Evolutionary conservation across 2,329 filamentous ascomycete species (phyloP).

Genomic region (Curvularia spicifera): DNA sequence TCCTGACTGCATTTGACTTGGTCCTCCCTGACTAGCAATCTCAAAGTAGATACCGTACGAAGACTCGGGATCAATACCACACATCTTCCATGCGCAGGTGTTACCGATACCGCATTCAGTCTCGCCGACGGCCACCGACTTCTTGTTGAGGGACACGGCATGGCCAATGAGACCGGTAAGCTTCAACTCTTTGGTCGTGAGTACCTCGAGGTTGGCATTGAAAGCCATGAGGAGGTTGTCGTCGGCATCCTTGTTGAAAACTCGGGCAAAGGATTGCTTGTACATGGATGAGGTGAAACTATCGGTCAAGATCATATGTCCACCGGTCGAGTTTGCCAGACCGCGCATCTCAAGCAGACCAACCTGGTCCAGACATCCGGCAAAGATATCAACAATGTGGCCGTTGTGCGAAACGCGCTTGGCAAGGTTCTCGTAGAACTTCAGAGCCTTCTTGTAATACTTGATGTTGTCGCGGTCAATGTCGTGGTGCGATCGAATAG

Average conservation of each 20-base stretch:
- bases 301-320: slow-evolving; percentile 97
- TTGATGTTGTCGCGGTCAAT: slow-evolving; percentile 99
- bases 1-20: slow-evolving; percentile 81
- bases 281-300: slow-evolving; percentile 99
- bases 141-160: slow-evolving; percentile 96
- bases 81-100: slow-evolving; percentile 99
- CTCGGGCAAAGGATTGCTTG: slow-evolving; percentile 95
- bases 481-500: slow-evolving; percentile 97
- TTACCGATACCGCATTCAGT: slow-evolving; percentile 98
- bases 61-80: slow-evolving; percentile 89
- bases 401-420: slow-evolving; percentile 96
- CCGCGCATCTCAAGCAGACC: slow-evolving; percentile 98
- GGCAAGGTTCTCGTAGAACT: slow-evolving; percentile 95
- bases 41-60: slow-evolving; percentile 98
- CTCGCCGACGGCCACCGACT: slow-evolving; percentile 94
- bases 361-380: slow-evolving; percentile 95
- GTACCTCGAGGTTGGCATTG: slow-evolving; percentile 92
- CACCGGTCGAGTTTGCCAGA: slow-evolving; percentile 91
- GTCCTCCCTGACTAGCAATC: slow-evolving; percentile 90
- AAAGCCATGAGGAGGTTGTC: slow-evolving; percentile 98
- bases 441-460: slow-evolving; percentile 98
- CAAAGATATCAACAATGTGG: slow-evolving; percentile 97
- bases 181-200: slow-evolving; percentile 98
- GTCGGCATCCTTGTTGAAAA: slow-evolving; percentile 95
- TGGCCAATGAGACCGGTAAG: slow-evolving; percentile 97